Base-by-base conservation (phyloP, 345 rosid species). In the Triadica sebifera region DNA sequence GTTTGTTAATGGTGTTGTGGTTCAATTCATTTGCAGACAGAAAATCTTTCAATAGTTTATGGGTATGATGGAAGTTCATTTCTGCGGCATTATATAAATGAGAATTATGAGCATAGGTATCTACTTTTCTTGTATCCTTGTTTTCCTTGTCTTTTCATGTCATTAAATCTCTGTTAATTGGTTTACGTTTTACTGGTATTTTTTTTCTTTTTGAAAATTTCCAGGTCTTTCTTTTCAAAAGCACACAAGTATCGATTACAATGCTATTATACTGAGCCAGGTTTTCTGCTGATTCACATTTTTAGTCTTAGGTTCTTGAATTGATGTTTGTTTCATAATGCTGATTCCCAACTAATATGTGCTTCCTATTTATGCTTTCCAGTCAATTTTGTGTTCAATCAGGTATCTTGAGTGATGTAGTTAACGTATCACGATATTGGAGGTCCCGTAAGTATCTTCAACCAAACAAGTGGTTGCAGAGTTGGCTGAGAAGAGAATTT, bases 401-500 rank as follows among this genome's bases (percentile, higher is more conserved):
- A 92, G 98, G 92, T 83, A 67, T 77, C 58, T 59, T 94, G 78
- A 79, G 78, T 60, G 85, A 85, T 67, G 67, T 80, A 46, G 78
- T 90, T 65, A 77, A 86, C 29, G 79, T 87, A 63, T 72, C 66
- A 17, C 86, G 87, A 75, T 92, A 82, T 77, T 94, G 98, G 98
- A 92, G 85, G 82, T 41, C 78, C 63, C 60, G 67, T n/a, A 94
- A 88, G 85, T 86, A 84, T 74, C 87, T 83, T 69, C 91, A 87
- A 58, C 78, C 81, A 56, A 92, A 87, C 74, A 79, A 64, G 43
- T 87, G 93, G 91, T 87, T 94, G 58, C 85, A 81, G 39, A 65
- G 76, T 55, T 92, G 98, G 98, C 74, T 90, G 85, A 89, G 74
- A 83, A 91, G 97, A 70, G 98, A 94, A 84, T 78, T 89, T 74